Evolutionary conservation across 257 asterid genomes (phyloP), one percentile per base, ranked within the genome.

Genomic region (Eustoma russellianum): DNA sequence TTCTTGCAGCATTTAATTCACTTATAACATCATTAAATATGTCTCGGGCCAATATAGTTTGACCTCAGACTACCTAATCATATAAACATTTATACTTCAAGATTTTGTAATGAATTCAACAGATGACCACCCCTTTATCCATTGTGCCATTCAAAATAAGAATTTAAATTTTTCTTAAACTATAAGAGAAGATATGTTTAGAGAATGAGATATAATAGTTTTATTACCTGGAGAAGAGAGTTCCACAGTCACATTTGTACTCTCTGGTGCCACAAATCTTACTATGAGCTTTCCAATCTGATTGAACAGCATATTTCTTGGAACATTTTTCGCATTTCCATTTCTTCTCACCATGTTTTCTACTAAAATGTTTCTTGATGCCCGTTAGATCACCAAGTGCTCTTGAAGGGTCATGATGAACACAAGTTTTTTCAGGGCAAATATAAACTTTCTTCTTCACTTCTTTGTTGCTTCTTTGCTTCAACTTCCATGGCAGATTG

Each of bases 231-330:
- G 97, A 90, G 92, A 90, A 90, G 55, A 86, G 94, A n/a, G 93
- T 89, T 33, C 97, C 97, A 60, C 97, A 89, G 63, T 86, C 97
- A 44, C 97, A 89, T 71, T 86, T 89, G 60, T 81, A 89, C 78
- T 89, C 95, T 28, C 95, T 61, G 5, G 97, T 89, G 8, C 97
- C 97, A 59, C 97, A 90, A 72, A 86, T 90, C 86, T 90, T 90
- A 63, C 73, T 62, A 70, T 86, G 96, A 57, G 97, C 97, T 74
- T 90, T 90, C 97, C 97, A 86, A 53, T 90, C 97, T 2, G 97
- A 90, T 52, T 83, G 96, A 9, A 90, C 97, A 3, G 96, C 97
- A 55, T 90, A 90, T 47, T 86, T 86, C 64, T 89, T 89, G 3
- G 95, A 79, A 41, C 97, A 89, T 12, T 88, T 88, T 9, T 85